phyloP scores from a whole-genome alignment of 108 stramenopile genomes.

The Phaeodactylum tricornutum region DNA sequence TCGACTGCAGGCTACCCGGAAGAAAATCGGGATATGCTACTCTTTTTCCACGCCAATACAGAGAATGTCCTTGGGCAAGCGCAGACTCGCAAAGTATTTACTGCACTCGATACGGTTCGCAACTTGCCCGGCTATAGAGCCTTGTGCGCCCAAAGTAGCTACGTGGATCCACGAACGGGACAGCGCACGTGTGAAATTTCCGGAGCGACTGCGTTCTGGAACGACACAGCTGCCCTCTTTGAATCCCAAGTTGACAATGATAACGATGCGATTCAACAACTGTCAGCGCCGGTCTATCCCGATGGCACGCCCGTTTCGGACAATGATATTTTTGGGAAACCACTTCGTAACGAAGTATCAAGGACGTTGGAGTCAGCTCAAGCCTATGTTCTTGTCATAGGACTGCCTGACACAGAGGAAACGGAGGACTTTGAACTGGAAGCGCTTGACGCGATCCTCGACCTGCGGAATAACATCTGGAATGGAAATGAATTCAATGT shows the following conservation, averaged over 20 bases:
- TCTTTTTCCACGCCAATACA: constrained; percentile 7
- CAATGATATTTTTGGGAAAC: constrained; percentile 5
- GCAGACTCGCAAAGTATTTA: background rate
- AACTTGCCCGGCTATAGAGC: constrained; percentile 1
- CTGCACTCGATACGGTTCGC: constrained; percentile 5
- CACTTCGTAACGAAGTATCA: background rate
- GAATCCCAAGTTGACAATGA: background rate
- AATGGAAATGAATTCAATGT: too few species aligned
- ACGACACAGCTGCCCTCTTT: constrained; percentile 1
- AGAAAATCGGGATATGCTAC: background rate
- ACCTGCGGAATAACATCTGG: too few species aligned
- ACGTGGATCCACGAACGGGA: background rate
- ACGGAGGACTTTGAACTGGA: constrained; percentile 9
- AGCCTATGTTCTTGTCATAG: constrained; percentile 1
- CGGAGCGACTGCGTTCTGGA: constrained; percentile 3
- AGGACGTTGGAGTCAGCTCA: background rate
- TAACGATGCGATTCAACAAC: background rate
- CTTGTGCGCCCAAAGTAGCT: background rate
- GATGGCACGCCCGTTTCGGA: background rate
- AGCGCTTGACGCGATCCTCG: constrained; percentile 7
- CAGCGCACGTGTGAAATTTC: constrained; percentile 1
- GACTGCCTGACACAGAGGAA: constrained; percentile 1
- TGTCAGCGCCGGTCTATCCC: constrained; percentile 5
- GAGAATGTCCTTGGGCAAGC: constrained; percentile 5
- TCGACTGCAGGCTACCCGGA: background rate